Evolutionary conservation across 2,329 filamentous ascomycete genomes (phyloP).

Genomic region (Sphaerulina populicola): DNA sequence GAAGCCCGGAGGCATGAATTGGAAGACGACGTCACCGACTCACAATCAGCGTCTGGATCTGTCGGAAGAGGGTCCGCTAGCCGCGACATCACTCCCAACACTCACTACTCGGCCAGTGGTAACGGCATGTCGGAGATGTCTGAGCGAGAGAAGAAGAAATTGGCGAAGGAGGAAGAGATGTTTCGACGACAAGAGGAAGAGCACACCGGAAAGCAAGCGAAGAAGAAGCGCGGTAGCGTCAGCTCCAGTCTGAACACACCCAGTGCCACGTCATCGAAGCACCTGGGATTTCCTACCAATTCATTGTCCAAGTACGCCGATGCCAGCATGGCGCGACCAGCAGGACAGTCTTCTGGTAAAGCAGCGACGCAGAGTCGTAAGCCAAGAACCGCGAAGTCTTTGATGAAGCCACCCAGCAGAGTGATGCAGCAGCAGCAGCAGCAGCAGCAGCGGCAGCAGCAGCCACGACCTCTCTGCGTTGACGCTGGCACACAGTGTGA

Average conservation of each 20-base stretch:
- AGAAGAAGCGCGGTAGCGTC: constrained; percentile 51
- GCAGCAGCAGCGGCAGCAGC: constrained; percentile 9
- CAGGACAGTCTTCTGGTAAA: constrained; percentile 18
- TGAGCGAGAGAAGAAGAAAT: constrained; percentile 54
- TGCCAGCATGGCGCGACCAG: constrained; percentile 18
- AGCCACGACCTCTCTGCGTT: constrained; percentile 28
- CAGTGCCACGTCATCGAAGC: constrained; percentile 39
- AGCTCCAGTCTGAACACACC: constrained; percentile 48
- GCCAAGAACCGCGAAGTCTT: constrained; percentile 18
- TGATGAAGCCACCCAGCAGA: constrained; percentile 9
- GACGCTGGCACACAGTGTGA: constrained; percentile 30
- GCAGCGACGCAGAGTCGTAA: constrained; percentile 17
- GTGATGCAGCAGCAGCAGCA: constrained; percentile 12
- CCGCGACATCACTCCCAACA: constrained; percentile 54
- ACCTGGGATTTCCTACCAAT: constrained; percentile 29
- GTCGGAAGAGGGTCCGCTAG: constrained; percentile 49
- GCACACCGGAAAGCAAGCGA: constrained; percentile 41
- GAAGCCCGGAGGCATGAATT: constrained; percentile 44
- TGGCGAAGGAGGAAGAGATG: constrained; percentile 54
- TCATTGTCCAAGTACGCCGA: constrained; percentile 28
- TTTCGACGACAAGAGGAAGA: constrained; percentile 55
- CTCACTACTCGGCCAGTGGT: constrained; percentile 43
- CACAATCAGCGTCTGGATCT: constrained; percentile 51
- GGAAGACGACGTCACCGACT: constrained; percentile 52
- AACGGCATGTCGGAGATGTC: constrained; percentile 45